Conservation (phyloP, 148 eudicot species). For the Arctostaphylos glauca region DNA sequence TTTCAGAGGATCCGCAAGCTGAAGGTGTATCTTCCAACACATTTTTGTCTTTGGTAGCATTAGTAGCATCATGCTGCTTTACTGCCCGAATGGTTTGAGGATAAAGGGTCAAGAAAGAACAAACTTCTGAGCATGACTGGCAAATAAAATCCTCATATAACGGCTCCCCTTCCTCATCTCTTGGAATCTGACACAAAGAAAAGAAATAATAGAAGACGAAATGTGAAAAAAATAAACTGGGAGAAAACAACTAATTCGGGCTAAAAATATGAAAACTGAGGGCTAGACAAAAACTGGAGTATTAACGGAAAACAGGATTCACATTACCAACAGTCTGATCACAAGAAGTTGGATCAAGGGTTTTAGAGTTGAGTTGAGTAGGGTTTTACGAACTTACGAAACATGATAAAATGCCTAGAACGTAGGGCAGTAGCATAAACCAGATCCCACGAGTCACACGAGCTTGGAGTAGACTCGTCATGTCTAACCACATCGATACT, state of each 20-base stretch:
- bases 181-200: slow-evolving; percentile 62
- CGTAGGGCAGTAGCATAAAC: background rate
- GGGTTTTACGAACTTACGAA: background rate
- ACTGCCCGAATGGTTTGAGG: slow-evolving; percentile 55
- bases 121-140: slow-evolving; percentile 55
- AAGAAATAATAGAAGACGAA: background rate
- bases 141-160: slow-evolving; percentile 88
- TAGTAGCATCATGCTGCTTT: slow-evolving; percentile 36
- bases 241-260: background rate
- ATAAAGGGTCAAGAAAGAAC: slow-evolving; percentile 71
- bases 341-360: background rate
- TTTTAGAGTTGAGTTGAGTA: background rate
- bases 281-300: background rate
- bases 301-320: background rate
- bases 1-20: slow-evolving; percentile 32
- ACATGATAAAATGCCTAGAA: background rate
- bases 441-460: background rate
- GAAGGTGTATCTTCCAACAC: slow-evolving; percentile 38
- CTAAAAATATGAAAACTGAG: background rate
- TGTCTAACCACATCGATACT: background rate
- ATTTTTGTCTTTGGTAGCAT: slow-evolving; percentile 52
- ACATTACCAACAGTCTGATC: background rate
- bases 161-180: slow-evolving; percentile 82
- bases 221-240: background rate
- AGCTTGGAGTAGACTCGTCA: background rate